Base-by-base conservation (phyloP, 805 yeast species). In the Schwanniomyces vanrijiae region DNA sequence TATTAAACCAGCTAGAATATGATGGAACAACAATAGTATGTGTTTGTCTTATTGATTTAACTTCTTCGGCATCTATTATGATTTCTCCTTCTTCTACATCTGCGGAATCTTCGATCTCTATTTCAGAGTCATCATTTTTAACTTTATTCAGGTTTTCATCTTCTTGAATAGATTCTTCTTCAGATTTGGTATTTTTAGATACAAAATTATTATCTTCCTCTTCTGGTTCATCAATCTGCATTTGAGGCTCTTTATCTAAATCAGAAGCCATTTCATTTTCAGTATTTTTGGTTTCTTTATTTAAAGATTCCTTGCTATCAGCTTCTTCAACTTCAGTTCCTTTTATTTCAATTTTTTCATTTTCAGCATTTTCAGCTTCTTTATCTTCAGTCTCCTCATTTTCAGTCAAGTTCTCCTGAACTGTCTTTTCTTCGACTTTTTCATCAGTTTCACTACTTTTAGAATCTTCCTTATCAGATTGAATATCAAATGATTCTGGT, bases 11-110 rank as follows among this genome's bases (percentile, higher is more conserved):
- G 25, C 86, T 68, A 0, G 96, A 77, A 62, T 89, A 91, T 0
- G 96, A 88, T 5, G 97, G 97, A 22, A 90, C 75, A 3, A 90
- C 84, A 39, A 90, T 84, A 0, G 90, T 82, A 60, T 90, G 96
- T 0, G 96, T 82, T 67, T 91, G 97, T 47, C 68, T 67, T 25
- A 58, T 37, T 37, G 39, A 37, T 37, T 22, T 29, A 18, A 16
- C 1, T 26, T 22, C 31, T 31, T 40, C 16, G 8, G 14, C 11
- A 34, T 37, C 25, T 20, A 19, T 37, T 21, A 37, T 20, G 39
- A 18, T 40, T 22, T 31, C 39, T 24, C 38, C 48, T 5, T 45
- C 40, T 24, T 37, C 42, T 3, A 41, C 46, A 19, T 37, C 42
- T n/a, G 35, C 39, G n/a, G 34, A 39, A 26, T 39, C 45, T 21